Evolutionary conservation across 176 grass and related monocot genomes (phyloP), one percentile per base, ranked within the genome.

Genomic region (Dactylis glomerata): DNA sequence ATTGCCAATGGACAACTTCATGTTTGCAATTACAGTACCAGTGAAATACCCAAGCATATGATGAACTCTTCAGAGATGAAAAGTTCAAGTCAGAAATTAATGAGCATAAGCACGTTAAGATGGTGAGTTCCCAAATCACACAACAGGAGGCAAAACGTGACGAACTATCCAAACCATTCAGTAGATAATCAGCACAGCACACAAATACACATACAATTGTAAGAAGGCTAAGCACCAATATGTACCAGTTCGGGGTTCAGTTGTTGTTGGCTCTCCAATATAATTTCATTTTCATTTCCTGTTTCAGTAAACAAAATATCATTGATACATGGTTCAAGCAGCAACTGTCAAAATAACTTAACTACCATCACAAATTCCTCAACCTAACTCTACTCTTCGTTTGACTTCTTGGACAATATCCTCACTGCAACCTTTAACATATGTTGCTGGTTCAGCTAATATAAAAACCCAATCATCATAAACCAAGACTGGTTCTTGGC

Each of bases 221-320:
- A 31, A 73, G 17, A 82, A 40, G 33, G 36, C 32, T 63, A 88
- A 51, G 46, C 41, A 79, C 65, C 40, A 74, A 66, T n/a, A 84
- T 64, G 36, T 86, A 95, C 96, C 78, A 92, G 83, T 86, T 98
- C 93, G 83, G 93, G 82, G 90, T 95, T 88, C 51, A 95, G 83
- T 78, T 98, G 91, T 42, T 95, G 89, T 71, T 85, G 89, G 68
- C 83, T 87, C 87, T 98, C 93, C 87, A 98, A 85, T 81, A n/a
- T n/a, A 98, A 83, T 68, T 94, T 88, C 52, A 94, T 89, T 82
- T 97, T 92, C 95, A 97, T 87, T 85, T 97, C 95, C 95, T 97
- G 73, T 32, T 22, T 31, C 68, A 76, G 79, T 69, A 59, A 86
- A 31, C 32, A 89, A 24, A 19, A 72, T 41, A 85, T 75, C 81